A percentile compares a stretch with the other conserved stretches of the same genome.
These are phyloP conservation scores for Kalanchoe fedtschenkoi DNA, from an alignment of 164 flowering plant species.

Conservation along the genomic window DNA sequence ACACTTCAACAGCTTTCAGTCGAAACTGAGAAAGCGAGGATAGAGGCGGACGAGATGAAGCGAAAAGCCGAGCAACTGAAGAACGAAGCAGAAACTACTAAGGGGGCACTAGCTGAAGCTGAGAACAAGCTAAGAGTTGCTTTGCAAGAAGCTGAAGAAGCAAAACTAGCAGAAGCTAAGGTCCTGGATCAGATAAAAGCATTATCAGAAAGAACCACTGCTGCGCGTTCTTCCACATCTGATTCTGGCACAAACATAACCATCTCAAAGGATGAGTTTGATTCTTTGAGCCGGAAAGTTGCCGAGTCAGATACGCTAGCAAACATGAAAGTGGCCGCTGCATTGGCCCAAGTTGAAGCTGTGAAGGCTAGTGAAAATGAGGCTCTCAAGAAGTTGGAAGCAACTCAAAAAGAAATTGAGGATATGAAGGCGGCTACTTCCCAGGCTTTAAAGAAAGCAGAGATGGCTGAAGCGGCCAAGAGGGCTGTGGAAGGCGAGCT, in stretches of 20 bases:
- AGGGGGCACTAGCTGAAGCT: constrained; percentile 42
- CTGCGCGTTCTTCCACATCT: constrained; percentile 58
- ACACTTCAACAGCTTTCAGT: constrained; percentile 50
- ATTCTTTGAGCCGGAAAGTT: constrained; percentile 59
- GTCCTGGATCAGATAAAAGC: constrained; percentile 58
- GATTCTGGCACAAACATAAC: constrained; percentile 60
- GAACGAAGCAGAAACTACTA: constrained; percentile 45
- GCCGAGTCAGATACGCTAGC: constrained; percentile 64
- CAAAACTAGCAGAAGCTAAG: constrained; percentile 60
- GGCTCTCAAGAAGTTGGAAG: constrained; percentile 56
- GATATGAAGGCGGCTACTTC: constrained; percentile 52
- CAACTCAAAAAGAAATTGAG: constrained; percentile 56
- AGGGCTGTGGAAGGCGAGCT: constrained; percentile 59
- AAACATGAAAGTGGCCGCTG: constrained; percentile 87
- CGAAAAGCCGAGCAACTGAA: constrained; percentile 52
- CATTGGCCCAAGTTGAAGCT: constrained; percentile 82
- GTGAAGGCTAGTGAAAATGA: constrained; percentile 82
- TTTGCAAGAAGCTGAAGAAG: constrained; percentile 68
- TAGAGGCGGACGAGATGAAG: constrained; percentile 58
- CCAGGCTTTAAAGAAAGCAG: constrained; percentile 68
- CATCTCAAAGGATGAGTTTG: constrained; percentile 65
- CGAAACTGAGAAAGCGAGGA: constrained; percentile 52
- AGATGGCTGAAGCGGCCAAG: constrained; percentile 86
- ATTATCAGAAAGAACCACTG: constrained; percentile 55
- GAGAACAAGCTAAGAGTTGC: constrained; percentile 52